Evolutionary conservation across 495 filamentous ascomycete genomes (phyloP).

Genomic region (Aspergillus bertholletiae): DNA sequence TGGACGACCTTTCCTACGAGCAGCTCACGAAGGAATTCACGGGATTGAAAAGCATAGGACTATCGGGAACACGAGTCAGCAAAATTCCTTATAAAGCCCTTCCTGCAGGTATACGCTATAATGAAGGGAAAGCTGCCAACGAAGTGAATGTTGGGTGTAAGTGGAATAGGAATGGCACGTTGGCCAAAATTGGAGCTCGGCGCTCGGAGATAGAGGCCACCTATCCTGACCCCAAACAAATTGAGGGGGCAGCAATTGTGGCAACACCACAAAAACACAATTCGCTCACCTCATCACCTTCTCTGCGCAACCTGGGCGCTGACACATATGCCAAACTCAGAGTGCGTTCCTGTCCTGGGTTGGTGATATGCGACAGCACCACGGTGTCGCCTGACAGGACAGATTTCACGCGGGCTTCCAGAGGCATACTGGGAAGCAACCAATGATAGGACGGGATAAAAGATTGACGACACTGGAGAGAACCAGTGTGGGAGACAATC

Average conservation of each 20-base stretch:
- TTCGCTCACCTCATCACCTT: constrained; percentile 75
- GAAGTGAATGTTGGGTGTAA: neutral
- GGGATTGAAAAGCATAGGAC: constrained; percentile 85
- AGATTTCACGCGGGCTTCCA: constrained; percentile 83
- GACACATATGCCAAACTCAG: constrained; percentile 89
- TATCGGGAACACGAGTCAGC: constrained; percentile 21
- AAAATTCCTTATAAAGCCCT: too few species aligned
- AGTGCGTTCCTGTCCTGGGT: constrained; percentile 70
- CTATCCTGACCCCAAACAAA: neutral
- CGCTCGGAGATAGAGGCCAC: constrained; percentile 6
- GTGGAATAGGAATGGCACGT: neutral
- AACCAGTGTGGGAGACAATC: constrained; percentile 3
- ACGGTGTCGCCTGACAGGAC: constrained; percentile 91
- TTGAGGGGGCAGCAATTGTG: neutral
- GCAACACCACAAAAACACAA: constrained; percentile 6
- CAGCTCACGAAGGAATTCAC: constrained; percentile 81
- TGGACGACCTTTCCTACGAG: constrained; percentile 83
- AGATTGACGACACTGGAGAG: constrained; percentile 10
- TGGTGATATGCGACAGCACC: constrained; percentile 71
- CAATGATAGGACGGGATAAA: constrained; percentile 14
- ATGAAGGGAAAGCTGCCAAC: neutral
- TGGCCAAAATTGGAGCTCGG: neutral
- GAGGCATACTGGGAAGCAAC: constrained; percentile 33
- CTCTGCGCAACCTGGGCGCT: constrained; percentile 78
- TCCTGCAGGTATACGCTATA: too few species aligned